Conservation (phyloP, 306 rosid species). For the Morella rubra region DNA sequence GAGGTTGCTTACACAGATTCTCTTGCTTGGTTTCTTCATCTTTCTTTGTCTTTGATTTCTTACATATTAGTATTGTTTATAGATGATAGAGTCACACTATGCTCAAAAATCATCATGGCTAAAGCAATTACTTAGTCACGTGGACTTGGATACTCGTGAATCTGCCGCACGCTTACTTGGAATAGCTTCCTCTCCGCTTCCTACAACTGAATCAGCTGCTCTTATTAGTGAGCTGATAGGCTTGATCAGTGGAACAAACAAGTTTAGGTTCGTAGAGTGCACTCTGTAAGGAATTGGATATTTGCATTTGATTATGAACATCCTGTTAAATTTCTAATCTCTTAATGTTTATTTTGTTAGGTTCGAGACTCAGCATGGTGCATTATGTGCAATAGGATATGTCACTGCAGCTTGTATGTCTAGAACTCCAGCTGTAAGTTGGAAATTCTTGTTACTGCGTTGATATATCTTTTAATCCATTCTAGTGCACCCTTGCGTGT, state of each 20-base stretch:
- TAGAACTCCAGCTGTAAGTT: slow-evolving; percentile 66
- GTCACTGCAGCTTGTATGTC: slow-evolving; percentile 76
- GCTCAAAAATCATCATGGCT: slow-evolving; percentile 72
- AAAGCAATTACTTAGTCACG: slow-evolving; percentile 73
- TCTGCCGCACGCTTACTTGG: slow-evolving; percentile 92
- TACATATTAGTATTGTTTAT: slow-evolving; percentile 34
- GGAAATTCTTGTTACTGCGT: background rate
- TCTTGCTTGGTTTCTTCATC: slow-evolving; percentile 25
- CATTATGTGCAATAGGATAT: slow-evolving; percentile 85
- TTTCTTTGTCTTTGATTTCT: slow-evolving; percentile 10
- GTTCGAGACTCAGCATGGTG: slow-evolving; percentile 91
- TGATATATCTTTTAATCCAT: slow-evolving; percentile 2
- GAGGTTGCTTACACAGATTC: slow-evolving; percentile 53
- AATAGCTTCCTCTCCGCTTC: slow-evolving; percentile 76
- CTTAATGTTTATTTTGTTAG: slow-evolving; percentile 44
- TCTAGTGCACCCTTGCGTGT: background rate
- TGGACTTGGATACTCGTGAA: slow-evolving; percentile 91
- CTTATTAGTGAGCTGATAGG: slow-evolving; percentile 62
- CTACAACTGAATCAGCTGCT: slow-evolving; percentile 47
- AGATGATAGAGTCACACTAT: slow-evolving; percentile 74
- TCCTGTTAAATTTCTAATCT: background rate
- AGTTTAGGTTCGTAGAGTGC: slow-evolving; percentile 58
- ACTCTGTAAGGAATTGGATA: slow-evolving; percentile 13
- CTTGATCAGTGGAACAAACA: slow-evolving; percentile 48
- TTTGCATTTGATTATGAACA: background rate